Percentiles rank a stretch among this genome's conserved stretches.
phyloP scores from a whole-genome alignment of 1,284 basidiomycete genomes.

The Rhodofomes roseus region DNA sequence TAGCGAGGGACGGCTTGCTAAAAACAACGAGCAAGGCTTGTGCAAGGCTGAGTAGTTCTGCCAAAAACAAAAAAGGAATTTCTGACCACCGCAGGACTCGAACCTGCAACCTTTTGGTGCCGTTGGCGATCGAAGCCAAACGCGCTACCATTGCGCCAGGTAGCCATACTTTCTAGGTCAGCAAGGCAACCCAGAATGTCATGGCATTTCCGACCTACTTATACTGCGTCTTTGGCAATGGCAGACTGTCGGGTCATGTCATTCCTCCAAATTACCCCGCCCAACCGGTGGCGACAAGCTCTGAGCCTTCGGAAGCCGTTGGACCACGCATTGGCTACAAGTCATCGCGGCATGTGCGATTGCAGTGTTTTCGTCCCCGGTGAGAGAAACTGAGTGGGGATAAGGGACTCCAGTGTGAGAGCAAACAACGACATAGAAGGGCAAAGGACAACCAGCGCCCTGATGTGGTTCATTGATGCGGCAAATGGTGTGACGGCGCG shows the following conservation, averaged over 20 bases:
- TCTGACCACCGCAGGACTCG: conserved; percentile 81
- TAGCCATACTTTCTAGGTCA: conserved; percentile 37
- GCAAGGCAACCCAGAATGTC: no score
- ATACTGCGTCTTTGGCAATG: no score
- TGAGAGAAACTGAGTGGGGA: background rate
- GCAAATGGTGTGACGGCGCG: background rate
- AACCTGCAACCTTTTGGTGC: conserved; percentile 85
- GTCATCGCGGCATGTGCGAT: background rate
- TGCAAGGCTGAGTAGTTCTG: background rate
- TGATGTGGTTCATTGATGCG: background rate
- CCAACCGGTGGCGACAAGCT: no score
- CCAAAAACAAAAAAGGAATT: background rate
- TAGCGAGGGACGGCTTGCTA: background rate
- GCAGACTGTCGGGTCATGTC: no score
- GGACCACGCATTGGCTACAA: no score
- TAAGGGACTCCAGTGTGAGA: no score
- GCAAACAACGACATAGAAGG: no score
- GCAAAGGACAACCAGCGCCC: background rate
- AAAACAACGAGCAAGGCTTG: no score
- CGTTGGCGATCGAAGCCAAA: conserved; percentile 76
- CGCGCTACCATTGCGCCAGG: conserved; percentile 81
- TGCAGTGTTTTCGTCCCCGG: background rate
- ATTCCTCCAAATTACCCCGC: no score
- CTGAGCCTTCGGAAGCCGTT: background rate
- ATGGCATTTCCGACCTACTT: no score